Base-by-base conservation (phyloP, 2,329 filamentous ascomycete species). In the Calonectria ilicicola region DNA sequence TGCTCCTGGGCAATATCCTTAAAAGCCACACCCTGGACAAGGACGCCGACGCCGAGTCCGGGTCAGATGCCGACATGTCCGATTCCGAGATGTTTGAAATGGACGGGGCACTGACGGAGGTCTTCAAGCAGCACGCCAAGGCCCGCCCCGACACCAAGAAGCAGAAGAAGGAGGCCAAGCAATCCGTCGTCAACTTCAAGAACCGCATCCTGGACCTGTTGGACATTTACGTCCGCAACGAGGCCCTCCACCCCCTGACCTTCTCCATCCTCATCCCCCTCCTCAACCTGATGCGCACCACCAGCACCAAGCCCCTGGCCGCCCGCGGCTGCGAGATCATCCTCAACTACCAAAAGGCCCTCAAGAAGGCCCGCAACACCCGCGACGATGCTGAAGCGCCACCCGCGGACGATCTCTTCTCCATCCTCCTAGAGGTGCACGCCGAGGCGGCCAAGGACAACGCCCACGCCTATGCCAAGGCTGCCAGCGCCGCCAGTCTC, bases 51-150 rank as follows among this genome's bases (percentile, higher is more conserved):
- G 89, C 89, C 2, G 89, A 89, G 3, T 87, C 88, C 1, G 91
- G 91, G 35, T 89, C 89, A 12, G 93, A 93, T 72, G 92, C 90
- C 3, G 95, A 98, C 83, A 98, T 99, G 95, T 93, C 95, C 73
- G 96, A 98, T 84, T 95, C 96, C 21, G 93, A 98, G 81, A 98
- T 98, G 97, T 92, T 98, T 85, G 92, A 92, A 4, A 87, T 98
- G 19, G 96, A 98, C 79, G 90, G 90, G 14, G 93, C 96, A 80
- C 91, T 99, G 5, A 91, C 92, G 64, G 94, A 94, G 75, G 95
- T 98, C 74, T 97, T 98, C 88, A 92, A 92, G 76, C 92, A 96
- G 76, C 92, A 93, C 62, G 91, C 90, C 76, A 93, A 95, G 82
- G 78, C 79, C 21, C 87, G 86, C 19, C 86, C 87, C 2, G 92